Base-by-base conservation (phyloP, 2,329 filamentous ascomycete genomes). In the Alternaria infectoria region DNA sequence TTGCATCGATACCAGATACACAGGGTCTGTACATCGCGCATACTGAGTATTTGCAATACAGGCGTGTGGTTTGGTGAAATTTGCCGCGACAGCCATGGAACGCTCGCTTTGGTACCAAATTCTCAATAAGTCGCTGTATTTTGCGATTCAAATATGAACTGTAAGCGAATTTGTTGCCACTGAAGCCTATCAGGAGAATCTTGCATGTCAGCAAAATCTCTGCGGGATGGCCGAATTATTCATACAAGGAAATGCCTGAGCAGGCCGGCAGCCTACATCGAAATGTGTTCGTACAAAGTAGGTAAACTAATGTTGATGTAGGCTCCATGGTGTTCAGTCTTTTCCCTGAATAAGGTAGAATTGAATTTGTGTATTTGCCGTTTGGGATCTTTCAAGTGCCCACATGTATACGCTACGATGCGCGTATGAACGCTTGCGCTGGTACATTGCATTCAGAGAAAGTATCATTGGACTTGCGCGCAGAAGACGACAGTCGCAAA, bases 131-230 rank as follows among this genome's bases (percentile, higher is more conserved):
- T n/a, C n/a, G n/a, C n/a, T n/a, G n/a, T n/a, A n/a, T n/a, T n/a
- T n/a, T n/a, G n/a, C n/a, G n/a, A n/a, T n/a, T n/a, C n/a, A n/a
- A n/a, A n/a, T n/a, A n/a, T n/a, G n/a, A n/a, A n/a, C n/a, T n/a
- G n/a, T n/a, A n/a, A n/a, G n/a, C n/a, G 15, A 40, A 3, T 1
- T n/a, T 1, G 4, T 40, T 1, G 32, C 32, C 5, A 40, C 2
- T 10, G 8, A 40, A 40, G 8, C 8, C 32, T 40, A 40, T 0
- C 1, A 40, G 15, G 32, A 10, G 32, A 8, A 6, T 8, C 10
- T 6, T 40, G 2, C 10, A 10, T 40, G 32, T n/a, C 32, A 40
- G 32, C 32, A 17, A 6, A 40, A 3, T 40, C 32, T 40, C 15
- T 40, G 15, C 32, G 3, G 15, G 32, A 10, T 40, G 15, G 32